A percentile compares a stretch with the other conserved stretches of the same genome.
phyloP scores from a whole-genome alignment of 768 basidiomycete genomes.

The Lentinula sp. region DNA sequence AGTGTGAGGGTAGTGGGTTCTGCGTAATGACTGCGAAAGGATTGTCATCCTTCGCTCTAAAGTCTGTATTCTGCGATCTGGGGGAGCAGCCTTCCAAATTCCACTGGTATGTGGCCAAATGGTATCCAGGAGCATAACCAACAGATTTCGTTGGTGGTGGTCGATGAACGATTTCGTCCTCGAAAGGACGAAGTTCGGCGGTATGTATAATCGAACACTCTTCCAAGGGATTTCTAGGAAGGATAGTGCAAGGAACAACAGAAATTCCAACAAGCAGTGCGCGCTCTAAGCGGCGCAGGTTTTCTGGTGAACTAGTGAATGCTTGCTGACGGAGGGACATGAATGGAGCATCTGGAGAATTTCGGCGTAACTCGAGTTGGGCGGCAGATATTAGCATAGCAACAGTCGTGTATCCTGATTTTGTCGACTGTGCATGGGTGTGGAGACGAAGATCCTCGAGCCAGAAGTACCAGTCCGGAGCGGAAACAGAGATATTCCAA shows the following conservation, averaged over 20 bases:
- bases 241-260: background rate
- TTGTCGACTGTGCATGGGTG: background rate
- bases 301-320: background rate
- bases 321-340: background rate
- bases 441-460: conserved; percentile 1
- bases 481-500: conserved; percentile 5
- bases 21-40: background rate
- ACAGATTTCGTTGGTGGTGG: background rate
- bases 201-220: background rate
- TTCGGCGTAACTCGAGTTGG: background rate
- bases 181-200: background rate
- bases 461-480: conserved; percentile 3
- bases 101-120: background rate
- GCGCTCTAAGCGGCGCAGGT: background rate
- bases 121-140: background rate
- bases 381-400: background rate
- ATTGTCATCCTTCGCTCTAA: background rate
- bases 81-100: background rate
- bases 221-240: background rate
- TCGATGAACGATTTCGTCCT: background rate
- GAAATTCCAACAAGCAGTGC: background rate
- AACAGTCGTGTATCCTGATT: background rate
- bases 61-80: background rate
- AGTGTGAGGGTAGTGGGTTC: background rate
- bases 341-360: background rate